phyloP scores from a whole-genome alignment of 2,329 filamentous ascomycete species.

The Alternaria metachromatica region DNA sequence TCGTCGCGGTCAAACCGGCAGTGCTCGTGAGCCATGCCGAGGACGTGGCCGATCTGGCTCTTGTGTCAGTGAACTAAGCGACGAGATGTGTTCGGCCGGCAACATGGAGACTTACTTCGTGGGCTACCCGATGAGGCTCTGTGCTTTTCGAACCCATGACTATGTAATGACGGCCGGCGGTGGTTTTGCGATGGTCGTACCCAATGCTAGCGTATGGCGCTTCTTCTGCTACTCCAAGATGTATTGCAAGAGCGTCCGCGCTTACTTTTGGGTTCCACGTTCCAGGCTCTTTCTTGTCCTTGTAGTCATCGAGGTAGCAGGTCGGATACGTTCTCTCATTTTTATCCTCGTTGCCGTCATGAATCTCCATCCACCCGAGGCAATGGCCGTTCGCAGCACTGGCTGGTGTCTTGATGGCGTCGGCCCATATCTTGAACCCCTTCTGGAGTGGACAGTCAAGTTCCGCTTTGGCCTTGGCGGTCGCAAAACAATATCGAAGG shows the following conservation, averaged over 20 bases:
- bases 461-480: not conserved
- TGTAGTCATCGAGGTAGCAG: not conserved
- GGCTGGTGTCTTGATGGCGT: not conserved
- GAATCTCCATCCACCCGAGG: not conserved
- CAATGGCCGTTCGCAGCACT: not conserved
- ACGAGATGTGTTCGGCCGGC: not conserved
- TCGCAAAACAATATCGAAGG: not conserved
- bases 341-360: not conserved
- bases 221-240: not conserved
- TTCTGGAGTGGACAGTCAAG: not conserved
- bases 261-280: not conserved
- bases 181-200: not conserved
- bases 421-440: not conserved
- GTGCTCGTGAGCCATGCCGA: constrained; percentile 13
- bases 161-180: not conserved
- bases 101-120: not conserved
- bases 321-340: not conserved
- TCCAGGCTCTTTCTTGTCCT: not conserved
- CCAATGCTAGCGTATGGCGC: not conserved
- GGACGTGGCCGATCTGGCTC: not conserved
- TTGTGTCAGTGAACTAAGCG: not conserved
- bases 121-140: not conserved
- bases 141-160: not conserved
- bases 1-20: not conserved
- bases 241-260: not conserved